Evolutionary conservation across 2,329 filamentous ascomycete species (phyloP).

Genomic region (Trichoderma polysporum): DNA sequence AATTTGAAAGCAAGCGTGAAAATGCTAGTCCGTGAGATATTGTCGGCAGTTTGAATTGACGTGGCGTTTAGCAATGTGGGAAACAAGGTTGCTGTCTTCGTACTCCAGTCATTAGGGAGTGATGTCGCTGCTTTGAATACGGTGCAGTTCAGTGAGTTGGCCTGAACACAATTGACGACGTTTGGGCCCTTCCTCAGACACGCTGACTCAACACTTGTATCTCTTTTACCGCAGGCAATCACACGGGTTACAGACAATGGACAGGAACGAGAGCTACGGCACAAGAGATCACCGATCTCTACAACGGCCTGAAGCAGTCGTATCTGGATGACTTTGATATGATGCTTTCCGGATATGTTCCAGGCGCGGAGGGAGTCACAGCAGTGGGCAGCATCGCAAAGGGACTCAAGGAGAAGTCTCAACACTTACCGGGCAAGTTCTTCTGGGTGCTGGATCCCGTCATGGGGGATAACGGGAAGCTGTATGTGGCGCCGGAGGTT

Average conservation of each 20-base stretch:
- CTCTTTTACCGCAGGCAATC: slow-evolving; percentile 67
- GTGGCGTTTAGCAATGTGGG: slow-evolving; percentile 75
- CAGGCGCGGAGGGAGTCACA: slow-evolving; percentile 79
- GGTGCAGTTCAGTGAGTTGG: slow-evolving; percentile 84
- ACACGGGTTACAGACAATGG: slow-evolving; percentile 87
- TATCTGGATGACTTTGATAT: slow-evolving; percentile 88
- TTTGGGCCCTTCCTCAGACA: no score
- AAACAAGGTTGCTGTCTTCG: slow-evolving; percentile 95
- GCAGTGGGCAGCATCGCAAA: slow-evolving; percentile 81
- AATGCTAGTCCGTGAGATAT: not conserved
- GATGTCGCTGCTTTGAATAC: slow-evolving; percentile 95
- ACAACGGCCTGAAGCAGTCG: slow-evolving; percentile 78
- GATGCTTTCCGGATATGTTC: slow-evolving; percentile 92
- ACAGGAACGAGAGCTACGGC: slow-evolving; percentile 81
- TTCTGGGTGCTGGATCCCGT: slow-evolving; percentile 98
- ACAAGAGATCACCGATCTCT: slow-evolving; percentile 79
- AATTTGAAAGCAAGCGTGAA: slow-evolving; percentile 8
- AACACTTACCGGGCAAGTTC: slow-evolving; percentile 68
- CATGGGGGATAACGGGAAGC: slow-evolving; percentile 91
- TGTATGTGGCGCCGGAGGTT: slow-evolving; percentile 90
- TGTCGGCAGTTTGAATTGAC: slow-evolving; percentile 22
- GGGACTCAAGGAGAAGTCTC: slow-evolving; percentile 69
- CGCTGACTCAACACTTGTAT: not conserved
- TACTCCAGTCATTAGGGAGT: slow-evolving; percentile 89
- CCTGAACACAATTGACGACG: not conserved